phyloP scores from a whole-genome alignment of 768 basidiomycete species.

The Postia placenta region DNA sequence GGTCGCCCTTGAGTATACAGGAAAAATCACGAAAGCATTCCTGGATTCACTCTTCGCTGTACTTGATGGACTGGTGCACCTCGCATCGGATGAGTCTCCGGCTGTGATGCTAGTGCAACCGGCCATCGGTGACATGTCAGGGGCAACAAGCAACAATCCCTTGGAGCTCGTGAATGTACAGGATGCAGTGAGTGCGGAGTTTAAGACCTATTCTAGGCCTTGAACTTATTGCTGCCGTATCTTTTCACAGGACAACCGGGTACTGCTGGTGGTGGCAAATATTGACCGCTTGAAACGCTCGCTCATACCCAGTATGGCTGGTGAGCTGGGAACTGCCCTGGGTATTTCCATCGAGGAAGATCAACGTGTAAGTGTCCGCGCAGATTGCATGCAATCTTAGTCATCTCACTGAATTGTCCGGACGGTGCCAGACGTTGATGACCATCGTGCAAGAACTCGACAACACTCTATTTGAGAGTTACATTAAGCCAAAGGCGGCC shows the following conservation, averaged over 20 bases:
- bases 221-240: slow-evolving; percentile 3
- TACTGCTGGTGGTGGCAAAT: slow-evolving; percentile 87
- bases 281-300: slow-evolving; percentile 67
- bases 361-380: slow-evolving; percentile 42
- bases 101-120: slow-evolving; percentile 34
- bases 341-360: slow-evolving; percentile 69
- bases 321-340: slow-evolving; percentile 73
- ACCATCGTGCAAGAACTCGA: slow-evolving; percentile 81
- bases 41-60: slow-evolving; percentile 81
- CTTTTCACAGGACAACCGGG: slow-evolving; percentile 68
- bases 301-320: slow-evolving; percentile 74
- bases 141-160: slow-evolving; percentile 38
- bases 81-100: slow-evolving; percentile 68
- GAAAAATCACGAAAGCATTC: slow-evolving; percentile 80
- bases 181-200: slow-evolving; percentile 43
- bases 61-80: slow-evolving; percentile 76
- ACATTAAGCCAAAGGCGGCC: slow-evolving; percentile 77
- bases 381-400: slow-evolving; percentile 1
- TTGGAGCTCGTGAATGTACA: slow-evolving; percentile 55
- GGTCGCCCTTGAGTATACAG: slow-evolving; percentile 56
- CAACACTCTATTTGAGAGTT: slow-evolving; percentile 83
- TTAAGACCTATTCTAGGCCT: neutral
- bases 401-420: neutral
- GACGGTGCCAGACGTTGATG: slow-evolving; percentile 51
- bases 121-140: slow-evolving; percentile 23